phyloP scores from a whole-genome alignment of 2,329 filamentous ascomycete genomes.

The Talaromyces albobiverticillius region DNA sequence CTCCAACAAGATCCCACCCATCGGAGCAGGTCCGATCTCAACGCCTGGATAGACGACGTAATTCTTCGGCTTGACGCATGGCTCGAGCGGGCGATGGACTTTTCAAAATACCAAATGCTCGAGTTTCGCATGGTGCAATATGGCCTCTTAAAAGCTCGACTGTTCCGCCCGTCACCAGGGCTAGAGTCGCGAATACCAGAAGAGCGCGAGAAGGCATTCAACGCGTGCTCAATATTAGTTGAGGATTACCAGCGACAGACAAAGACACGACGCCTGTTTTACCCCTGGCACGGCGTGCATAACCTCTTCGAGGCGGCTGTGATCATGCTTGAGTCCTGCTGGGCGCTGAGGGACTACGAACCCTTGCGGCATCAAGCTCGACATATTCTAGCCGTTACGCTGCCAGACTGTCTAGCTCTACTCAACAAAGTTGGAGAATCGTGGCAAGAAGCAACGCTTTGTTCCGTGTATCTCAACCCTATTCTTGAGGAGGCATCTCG shows the following conservation, averaged over 20 bases:
- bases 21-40: background rate
- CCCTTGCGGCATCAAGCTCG: background rate
- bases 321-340: background rate
- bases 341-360: background rate
- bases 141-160: slow-evolving; percentile 12
- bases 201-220: slow-evolving; percentile 8
- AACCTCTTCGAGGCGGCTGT: slow-evolving; percentile 13
- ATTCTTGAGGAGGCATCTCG: background rate
- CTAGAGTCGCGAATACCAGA: slow-evolving; percentile 6
- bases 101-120: slow-evolving; percentile 16
- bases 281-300: slow-evolving; percentile 14
- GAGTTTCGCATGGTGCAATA: slow-evolving; percentile 20
- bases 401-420: background rate
- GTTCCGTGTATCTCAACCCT: background rate
- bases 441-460: background rate
- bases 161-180: slow-evolving; percentile 2
- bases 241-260: slow-evolving; percentile 9
- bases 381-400: background rate
- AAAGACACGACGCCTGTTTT: slow-evolving; percentile 8
- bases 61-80: slow-evolving; percentile 12
- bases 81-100: slow-evolving; percentile 15
- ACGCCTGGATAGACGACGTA: slow-evolving; percentile 16
- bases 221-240: slow-evolving; percentile 6
- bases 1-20: slow-evolving; percentile 12
- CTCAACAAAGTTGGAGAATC: background rate